These are phyloP conservation scores for Phylloporus rhodoxanthus DNA, from an alignment of 768 basidiomycete genomes.

Conservation along the genomic window DNA sequence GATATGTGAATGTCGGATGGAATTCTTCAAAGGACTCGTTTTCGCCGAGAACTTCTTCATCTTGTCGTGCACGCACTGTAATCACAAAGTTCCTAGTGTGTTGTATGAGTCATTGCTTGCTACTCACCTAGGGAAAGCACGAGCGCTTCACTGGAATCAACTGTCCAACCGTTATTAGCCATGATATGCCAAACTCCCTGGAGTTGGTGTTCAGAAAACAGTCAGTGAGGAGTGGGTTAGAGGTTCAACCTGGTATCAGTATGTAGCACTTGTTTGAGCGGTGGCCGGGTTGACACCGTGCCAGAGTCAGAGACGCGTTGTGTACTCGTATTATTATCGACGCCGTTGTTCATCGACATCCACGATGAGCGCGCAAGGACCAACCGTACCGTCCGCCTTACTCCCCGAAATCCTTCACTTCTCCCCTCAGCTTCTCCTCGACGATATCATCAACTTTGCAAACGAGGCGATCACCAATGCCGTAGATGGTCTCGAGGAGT, in stretches of 20 bases:
- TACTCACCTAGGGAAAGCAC: constrained; percentile 63
- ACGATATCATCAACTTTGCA: constrained; percentile 80
- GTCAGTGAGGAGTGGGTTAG: not conserved
- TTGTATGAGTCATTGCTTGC: not conserved
- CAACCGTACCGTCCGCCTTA: constrained; percentile 22
- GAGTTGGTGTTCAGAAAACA: not conserved
- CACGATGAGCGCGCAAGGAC: constrained; percentile 26
- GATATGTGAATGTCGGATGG: constrained; percentile 90
- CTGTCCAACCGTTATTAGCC: constrained; percentile 56
- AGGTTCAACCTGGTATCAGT: not conserved
- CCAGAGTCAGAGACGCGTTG: constrained; percentile 27
- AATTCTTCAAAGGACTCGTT: constrained; percentile 64
- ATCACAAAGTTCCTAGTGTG: not conserved
- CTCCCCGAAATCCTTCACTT: constrained; percentile 65
- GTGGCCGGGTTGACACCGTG: not conserved
- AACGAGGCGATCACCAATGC: constrained; percentile 75
- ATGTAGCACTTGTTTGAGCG: not conserved
- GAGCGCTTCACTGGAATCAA: constrained; percentile 73
- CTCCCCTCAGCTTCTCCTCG: constrained; percentile 76
- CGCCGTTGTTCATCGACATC: constrained; percentile 1
- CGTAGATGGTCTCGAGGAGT: constrained; percentile 74
- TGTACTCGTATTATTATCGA: constrained; percentile 18
- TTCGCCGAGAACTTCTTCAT: constrained; percentile 50
- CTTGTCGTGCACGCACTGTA: constrained; percentile 65
- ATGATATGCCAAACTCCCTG: constrained; percentile 8